phyloP scores from a whole-genome alignment of 75 land plant species.

The Adiantum capillusveneris region DNA sequence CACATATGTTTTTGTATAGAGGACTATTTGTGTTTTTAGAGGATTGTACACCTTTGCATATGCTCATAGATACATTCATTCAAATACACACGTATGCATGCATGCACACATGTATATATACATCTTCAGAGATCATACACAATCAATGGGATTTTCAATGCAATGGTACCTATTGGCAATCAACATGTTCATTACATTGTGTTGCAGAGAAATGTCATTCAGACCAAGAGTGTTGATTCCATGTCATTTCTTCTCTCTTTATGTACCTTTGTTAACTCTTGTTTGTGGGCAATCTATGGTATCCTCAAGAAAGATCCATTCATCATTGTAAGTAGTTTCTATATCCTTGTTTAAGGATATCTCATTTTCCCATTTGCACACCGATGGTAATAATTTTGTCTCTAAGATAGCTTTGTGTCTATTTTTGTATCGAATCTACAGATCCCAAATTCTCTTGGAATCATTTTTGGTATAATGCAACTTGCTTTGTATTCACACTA shows the following conservation, averaged over 20 bases:
- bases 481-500: conserved; percentile 11
- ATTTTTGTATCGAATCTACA: conserved; percentile 3
- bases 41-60: too few relatives aligned
- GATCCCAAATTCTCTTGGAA: conserved; percentile 19
- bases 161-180: too few relatives aligned
- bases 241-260: conserved; percentile 85
- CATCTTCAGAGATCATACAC: not conserved
- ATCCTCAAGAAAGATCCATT: conserved; percentile 52
- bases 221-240: conserved; percentile 69
- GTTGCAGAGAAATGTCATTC: conserved; percentile 65
- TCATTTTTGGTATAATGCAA: conserved; percentile 13
- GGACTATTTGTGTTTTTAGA: not conserved
- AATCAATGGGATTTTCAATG: not conserved
- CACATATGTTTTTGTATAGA: not conserved
- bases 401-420: not conserved
- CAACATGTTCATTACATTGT: too few relatives aligned
- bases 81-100: not conserved
- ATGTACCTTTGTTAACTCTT: conserved; percentile 68
- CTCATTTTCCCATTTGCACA: not conserved
- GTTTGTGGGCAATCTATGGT: conserved; percentile 60
- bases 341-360: not conserved
- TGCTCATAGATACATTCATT: not conserved
- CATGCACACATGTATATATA: not conserved
- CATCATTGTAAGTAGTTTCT: conserved; percentile 47
- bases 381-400: not conserved